Percentiles rank a stretch among this genome's conserved stretches.
phyloP scores from a whole-genome alignment of 1,284 basidiomycete species.

The Pisolithus thermaeus region DNA sequence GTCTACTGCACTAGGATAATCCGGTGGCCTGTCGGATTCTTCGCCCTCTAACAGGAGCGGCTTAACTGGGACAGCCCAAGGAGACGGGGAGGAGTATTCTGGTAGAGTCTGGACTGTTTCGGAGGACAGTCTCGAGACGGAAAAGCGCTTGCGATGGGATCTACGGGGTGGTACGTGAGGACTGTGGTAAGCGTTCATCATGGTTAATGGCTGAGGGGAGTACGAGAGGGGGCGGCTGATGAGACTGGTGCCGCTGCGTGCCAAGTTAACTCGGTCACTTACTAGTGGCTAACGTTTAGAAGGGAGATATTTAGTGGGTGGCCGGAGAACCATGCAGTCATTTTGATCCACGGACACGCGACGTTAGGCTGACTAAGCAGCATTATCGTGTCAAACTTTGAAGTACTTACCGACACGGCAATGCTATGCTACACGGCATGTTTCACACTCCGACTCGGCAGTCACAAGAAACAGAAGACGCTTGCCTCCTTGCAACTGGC shows the following conservation, averaged over 20 bases:
- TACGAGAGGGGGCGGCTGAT: constrained; percentile 1
- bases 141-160: constrained; percentile 51
- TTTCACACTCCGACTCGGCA: too few relatives aligned
- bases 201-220: neutral
- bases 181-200: constrained; percentile 14
- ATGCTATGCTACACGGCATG: neutral
- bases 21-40: constrained; percentile 56
- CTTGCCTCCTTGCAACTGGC: too few relatives aligned
- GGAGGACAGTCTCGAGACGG: constrained; percentile 55
- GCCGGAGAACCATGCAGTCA: too few relatives aligned
- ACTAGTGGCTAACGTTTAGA: too few relatives aligned
- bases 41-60: constrained; percentile 19
- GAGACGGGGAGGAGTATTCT: constrained; percentile 48
- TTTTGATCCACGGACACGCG: too few relatives aligned
- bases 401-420: neutral
- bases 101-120: constrained; percentile 65
- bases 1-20: constrained; percentile 69
- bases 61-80: constrained; percentile 14
- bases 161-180: constrained; percentile 24
- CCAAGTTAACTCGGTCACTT: neutral
- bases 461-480: too few relatives aligned
- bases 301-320: too few relatives aligned
- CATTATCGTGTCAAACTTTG: too few relatives aligned
- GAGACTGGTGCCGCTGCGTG: constrained; percentile 6
- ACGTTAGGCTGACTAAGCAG: too few relatives aligned